These are phyloP conservation scores for Penicillium chermesinum DNA, from an alignment of 495 filamentous ascomycete genomes.

Conservation along the genomic window DNA sequence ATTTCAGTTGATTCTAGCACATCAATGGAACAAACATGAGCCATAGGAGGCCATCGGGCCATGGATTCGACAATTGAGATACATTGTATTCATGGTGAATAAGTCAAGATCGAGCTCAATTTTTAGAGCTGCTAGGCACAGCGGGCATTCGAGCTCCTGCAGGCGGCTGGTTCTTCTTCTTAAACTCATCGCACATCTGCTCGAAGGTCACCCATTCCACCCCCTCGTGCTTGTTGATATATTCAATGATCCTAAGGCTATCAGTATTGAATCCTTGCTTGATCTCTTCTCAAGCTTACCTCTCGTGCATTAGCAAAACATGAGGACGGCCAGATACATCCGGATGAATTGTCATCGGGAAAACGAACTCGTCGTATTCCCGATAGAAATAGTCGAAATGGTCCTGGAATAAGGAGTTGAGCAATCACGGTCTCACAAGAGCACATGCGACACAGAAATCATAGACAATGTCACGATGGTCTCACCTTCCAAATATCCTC, in stretches of 20 bases:
- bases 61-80: too few species aligned
- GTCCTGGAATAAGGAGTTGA: conserved; percentile 28
- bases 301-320: conserved; percentile 59
- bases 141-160: conserved; percentile 65
- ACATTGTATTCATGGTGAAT: too few species aligned
- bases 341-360: conserved; percentile 64
- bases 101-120: too few species aligned
- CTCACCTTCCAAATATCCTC: conserved; percentile 52
- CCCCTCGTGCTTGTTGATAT: conserved; percentile 65
- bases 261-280: background rate
- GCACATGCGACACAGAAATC: background rate
- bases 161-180: conserved; percentile 61
- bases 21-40: too few species aligned
- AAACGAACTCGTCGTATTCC: conserved; percentile 64
- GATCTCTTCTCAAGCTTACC: conserved; percentile 13
- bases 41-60: too few species aligned
- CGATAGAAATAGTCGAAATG: conserved; percentile 66
- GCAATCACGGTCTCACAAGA: background rate
- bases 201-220: conserved; percentile 73
- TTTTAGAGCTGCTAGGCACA: too few species aligned
- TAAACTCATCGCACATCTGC: conserved; percentile 64
- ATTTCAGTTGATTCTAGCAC: too few species aligned
- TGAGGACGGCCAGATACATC: conserved; percentile 62
- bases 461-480: background rate
- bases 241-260: conserved; percentile 54